Percentiles rank a stretch among this genome's conserved stretches.
Evolutionary conservation across 177 flowering plant species (phyloP).

Genomic region (Vitis hybrid): DNA sequence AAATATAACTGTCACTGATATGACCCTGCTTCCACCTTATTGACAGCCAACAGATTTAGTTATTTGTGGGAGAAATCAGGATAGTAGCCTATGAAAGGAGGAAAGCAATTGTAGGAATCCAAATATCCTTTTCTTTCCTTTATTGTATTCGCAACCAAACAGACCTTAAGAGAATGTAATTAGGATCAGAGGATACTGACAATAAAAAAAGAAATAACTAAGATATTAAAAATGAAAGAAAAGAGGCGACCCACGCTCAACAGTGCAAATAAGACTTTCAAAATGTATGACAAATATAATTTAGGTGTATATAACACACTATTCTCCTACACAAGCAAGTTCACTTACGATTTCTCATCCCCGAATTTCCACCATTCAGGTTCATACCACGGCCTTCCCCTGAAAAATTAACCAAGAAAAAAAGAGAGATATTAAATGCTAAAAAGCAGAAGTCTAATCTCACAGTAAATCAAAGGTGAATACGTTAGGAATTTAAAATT

Average conservation of each 20-base stretch:
- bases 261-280: not conserved
- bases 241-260: too few relatives aligned
- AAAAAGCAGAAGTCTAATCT: not conserved
- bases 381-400: conserved; percentile 92
- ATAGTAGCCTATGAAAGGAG: too few relatives aligned
- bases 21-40: too few relatives aligned
- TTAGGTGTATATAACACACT: not conserved
- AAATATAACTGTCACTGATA: too few relatives aligned
- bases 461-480: not conserved
- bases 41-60: too few relatives aligned
- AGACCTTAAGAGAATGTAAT: not conserved
- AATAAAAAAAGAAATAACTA: not conserved
- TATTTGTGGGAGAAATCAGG: too few relatives aligned
- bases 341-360: conserved; percentile 70
- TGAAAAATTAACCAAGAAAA: conserved; percentile 28
- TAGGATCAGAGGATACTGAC: not conserved
- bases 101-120: not conserved
- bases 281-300: not conserved
- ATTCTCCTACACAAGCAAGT: not conserved
- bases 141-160: not conserved
- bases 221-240: too few relatives aligned
- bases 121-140: not conserved
- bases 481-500: not conserved
- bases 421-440: conserved; percentile 4
- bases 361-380: conserved; percentile 99